These are phyloP conservation scores for Coleophoma cylindrospora DNA, from an alignment of 2,329 filamentous ascomycete species.

Conservation along the genomic window DNA sequence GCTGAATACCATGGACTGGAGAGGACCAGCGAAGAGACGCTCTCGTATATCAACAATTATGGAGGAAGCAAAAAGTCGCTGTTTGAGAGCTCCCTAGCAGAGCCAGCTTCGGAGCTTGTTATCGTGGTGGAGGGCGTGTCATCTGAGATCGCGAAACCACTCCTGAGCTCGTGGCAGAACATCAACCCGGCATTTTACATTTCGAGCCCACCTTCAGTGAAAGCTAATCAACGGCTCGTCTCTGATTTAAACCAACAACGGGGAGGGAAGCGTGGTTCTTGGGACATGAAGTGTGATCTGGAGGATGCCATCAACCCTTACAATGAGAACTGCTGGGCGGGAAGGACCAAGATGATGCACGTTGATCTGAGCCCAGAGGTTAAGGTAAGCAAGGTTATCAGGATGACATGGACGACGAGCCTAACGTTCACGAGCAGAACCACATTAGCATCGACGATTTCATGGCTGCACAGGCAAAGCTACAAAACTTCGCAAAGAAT, in stretches of 20 bases:
- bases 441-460: constrained; percentile 11
- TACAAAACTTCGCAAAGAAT: constrained; percentile 18
- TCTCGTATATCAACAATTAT: constrained; percentile 55
- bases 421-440: neutral
- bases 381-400: constrained; percentile 15
- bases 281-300: constrained; percentile 11
- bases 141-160: constrained; percentile 32
- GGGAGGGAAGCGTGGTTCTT: constrained; percentile 7
- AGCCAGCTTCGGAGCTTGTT: constrained; percentile 44
- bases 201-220: constrained; percentile 34
- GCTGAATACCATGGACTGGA: constrained; percentile 40
- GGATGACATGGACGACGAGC: too few relatives aligned
- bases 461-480: constrained; percentile 14
- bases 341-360: constrained; percentile 23
- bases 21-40: constrained; percentile 28
- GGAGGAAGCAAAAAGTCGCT: constrained; percentile 47
- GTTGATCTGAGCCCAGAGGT: constrained; percentile 15
- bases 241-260: constrained; percentile 22
- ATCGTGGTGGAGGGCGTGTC: constrained; percentile 54
- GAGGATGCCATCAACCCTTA: constrained; percentile 24
- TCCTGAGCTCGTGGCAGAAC: constrained; percentile 36
- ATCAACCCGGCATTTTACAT: constrained; percentile 44
- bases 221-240: constrained; percentile 23
- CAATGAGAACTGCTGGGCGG: constrained; percentile 26
- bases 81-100: constrained; percentile 34